A percentile compares a stretch with the other conserved stretches of the same genome.
These are phyloP conservation scores for Cryoendolithus antarcticus DNA, from an alignment of 2,329 filamentous ascomycete species.

Conservation along the genomic window DNA sequence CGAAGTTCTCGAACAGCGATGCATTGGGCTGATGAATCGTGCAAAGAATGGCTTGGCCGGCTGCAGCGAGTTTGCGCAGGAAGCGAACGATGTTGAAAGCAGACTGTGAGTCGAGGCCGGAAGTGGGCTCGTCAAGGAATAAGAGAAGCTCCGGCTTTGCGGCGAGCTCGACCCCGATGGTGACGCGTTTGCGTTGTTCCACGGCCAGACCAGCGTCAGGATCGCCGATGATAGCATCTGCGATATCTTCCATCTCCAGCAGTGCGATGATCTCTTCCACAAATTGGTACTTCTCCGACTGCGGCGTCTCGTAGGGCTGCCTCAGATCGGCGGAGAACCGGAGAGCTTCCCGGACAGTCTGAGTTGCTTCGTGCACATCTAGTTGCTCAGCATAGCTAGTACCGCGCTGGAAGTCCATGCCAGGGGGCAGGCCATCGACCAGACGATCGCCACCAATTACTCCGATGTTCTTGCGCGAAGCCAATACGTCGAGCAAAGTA, in stretches of 20 bases:
- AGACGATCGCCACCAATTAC: conserved; percentile 51
- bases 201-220: conserved; percentile 49
- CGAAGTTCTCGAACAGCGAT: conserved; percentile 77
- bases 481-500: conserved; percentile 67
- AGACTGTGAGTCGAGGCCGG: conserved; percentile 58
- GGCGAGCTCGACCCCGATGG: conserved; percentile 48
- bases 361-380: conserved; percentile 50
- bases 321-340: conserved; percentile 54
- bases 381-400: conserved; percentile 55
- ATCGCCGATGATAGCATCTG: conserved; percentile 52
- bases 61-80: conserved; percentile 62
- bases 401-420: conserved; percentile 50
- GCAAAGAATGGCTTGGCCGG: conserved; percentile 77
- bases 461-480: conserved; percentile 51
- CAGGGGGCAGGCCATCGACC: conserved; percentile 43
- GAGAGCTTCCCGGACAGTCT: conserved; percentile 53
- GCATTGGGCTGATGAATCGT: conserved; percentile 87
- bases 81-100: conserved; percentile 69
- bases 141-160: conserved; percentile 59
- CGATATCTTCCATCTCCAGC: conserved; percentile 53
- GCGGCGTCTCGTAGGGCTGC: conserved; percentile 46
- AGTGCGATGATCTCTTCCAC: conserved; percentile 55
- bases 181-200: conserved; percentile 57
- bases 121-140: conserved; percentile 70
- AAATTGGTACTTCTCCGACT: conserved; percentile 50